Evolutionary conservation across 2,329 filamentous ascomycete species (phyloP), one percentile per base, ranked within the genome.

Genomic region (Saccharata proteae): DNA sequence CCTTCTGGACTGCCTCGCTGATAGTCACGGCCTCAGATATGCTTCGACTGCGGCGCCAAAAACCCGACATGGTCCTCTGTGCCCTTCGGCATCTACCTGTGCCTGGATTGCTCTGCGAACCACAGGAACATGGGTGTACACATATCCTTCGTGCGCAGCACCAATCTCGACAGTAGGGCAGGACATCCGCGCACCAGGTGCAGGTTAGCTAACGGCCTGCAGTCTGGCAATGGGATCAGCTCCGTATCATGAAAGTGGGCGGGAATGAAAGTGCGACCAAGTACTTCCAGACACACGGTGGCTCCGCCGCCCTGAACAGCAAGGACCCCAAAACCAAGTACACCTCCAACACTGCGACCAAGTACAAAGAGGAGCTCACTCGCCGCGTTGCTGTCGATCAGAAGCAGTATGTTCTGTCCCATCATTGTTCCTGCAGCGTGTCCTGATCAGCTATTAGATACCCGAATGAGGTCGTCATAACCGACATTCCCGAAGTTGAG

Each of bases 61-160:
- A 94, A 94, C 54, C 90, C 90, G 40, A 96, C 90, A 37, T 98
- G 90, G 90, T 93, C 86, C 6, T 96, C 88, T 5, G 86, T 94
- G 18, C 86, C 88, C 8, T 85, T 98, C 42, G 90, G 83, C 52
- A 96, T 98, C 57, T 98, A 96, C 57, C 75, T 98, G 14, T 98
- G 90, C 54, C 78, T 98, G 49, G 90, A 98, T 63, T 98, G 90
- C 65, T 94, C 88, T 24, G 80, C 88, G 35, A 85, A 94, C 58
- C 90, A 98, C 61, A 80, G 90, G 47, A 96, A 96, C 59, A 77
- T 98, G 49, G 90, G 90, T 58, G 88, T 96, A 38, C 90, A 98
- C 62, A 94, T 98, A 61, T 94, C 88, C 46, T 98, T 98, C 67
- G 90, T 98, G 49, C 80, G 90, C 50, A 96, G 88, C 39, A 96